Conservation (phyloP, 1,139 yeast genomes). For the Nematodospora anomalae region DNA sequence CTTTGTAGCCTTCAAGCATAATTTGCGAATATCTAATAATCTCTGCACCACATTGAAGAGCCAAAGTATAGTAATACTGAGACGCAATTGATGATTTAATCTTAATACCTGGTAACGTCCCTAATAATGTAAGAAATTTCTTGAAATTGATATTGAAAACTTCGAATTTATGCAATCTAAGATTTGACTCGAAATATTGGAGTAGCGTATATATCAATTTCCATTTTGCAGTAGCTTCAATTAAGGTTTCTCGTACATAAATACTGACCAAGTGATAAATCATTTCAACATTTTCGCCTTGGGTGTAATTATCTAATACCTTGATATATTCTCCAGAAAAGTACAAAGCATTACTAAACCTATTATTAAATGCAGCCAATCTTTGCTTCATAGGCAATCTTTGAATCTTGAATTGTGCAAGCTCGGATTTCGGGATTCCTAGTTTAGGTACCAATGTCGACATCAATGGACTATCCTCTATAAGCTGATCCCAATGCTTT, state of each 20-base stretch:
- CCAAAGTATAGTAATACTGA: conserved; percentile 14
- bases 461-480: conserved; percentile 18
- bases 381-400: conserved; percentile 24
- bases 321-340: conserved; percentile 20
- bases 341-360: conserved; percentile 25
- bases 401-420: conserved; percentile 29
- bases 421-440: conserved; percentile 30
- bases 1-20: conserved; percentile 38
- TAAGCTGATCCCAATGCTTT: conserved; percentile 20
- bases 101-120: not conserved
- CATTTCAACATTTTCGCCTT: conserved; percentile 23
- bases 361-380: conserved; percentile 29
- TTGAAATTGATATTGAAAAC: conserved; percentile 10
- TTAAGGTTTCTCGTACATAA: conserved; percentile 26
- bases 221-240: conserved; percentile 31
- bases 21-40: conserved; percentile 19
- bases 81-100: not conserved
- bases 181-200: conserved; percentile 20
- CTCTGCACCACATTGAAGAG: conserved; percentile 15
- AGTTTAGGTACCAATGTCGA: conserved; percentile 28
- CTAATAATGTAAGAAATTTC: conserved; percentile 5
- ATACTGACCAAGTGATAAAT: conserved; percentile 33
- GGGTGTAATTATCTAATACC: conserved; percentile 27
- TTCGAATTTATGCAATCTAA: conserved; percentile 22
- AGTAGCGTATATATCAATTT: conserved; percentile 24